Conservation (phyloP, 2,329 filamentous ascomycete species). For the Orbilia javanica region DNA sequence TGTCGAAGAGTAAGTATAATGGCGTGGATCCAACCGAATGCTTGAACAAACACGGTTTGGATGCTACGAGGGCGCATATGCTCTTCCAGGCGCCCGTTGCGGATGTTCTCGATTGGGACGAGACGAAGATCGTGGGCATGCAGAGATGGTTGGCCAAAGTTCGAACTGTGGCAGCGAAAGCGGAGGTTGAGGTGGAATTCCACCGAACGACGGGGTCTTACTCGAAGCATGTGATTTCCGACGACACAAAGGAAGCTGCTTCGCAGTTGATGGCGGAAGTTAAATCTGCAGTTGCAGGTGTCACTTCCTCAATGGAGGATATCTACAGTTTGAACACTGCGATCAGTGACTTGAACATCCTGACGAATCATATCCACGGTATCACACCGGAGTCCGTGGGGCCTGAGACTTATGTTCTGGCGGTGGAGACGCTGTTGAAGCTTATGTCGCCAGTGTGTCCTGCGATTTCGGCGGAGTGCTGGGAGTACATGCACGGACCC, state of each 20-base stretch:
- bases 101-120: conserved; percentile 89
- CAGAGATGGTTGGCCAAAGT: conserved; percentile 81
- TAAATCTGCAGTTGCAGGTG: conserved; percentile 67
- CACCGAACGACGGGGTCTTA: conserved; percentile 24
- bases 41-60: conserved; percentile 81
- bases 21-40: conserved; percentile 83
- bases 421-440: conserved; percentile 73
- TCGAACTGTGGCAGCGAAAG: conserved; percentile 65
- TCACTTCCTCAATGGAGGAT: conserved; percentile 77
- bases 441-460: conserved; percentile 85
- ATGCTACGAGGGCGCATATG: conserved; percentile 86
- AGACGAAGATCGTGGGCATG: conserved; percentile 82
- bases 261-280: conserved; percentile 21
- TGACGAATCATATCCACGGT: conserved; percentile 77
- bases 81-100: conserved; percentile 87
- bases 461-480: conserved; percentile 84
- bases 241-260: neutral
- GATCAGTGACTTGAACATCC: conserved; percentile 83
- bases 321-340: conserved; percentile 85
- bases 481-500: conserved; percentile 72
- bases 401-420: conserved; percentile 67
- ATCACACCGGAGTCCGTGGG: conserved; percentile 63
- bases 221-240: neutral
- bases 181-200: conserved; percentile 42
- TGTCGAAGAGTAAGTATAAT: conserved; percentile 96